phyloP scores from a whole-genome alignment of 2,329 filamentous ascomycete genomes.

The Ophiosphaerella herpotricha region DNA sequence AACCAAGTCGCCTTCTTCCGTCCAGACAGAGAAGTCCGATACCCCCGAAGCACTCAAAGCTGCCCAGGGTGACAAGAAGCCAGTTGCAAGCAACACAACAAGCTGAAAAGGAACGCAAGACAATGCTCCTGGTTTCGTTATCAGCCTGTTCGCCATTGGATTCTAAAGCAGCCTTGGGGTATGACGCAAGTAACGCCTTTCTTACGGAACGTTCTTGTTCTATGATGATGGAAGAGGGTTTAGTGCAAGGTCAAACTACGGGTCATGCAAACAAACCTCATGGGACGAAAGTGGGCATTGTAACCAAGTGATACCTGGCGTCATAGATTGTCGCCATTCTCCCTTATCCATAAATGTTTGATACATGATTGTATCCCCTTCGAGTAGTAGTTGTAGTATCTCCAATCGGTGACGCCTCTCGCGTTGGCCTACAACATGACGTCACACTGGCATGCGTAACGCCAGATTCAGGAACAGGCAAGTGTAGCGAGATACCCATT shows the following conservation, averaged over 20 bases:
- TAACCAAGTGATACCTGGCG: conserved; percentile 47
- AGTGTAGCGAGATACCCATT: not conserved
- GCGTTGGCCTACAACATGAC: not conserved
- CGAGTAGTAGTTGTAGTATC: too few species aligned
- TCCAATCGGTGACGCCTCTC: too few species aligned
- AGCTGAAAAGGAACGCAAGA: conserved; percentile 28
- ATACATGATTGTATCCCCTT: not conserved
- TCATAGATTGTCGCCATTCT: conserved; percentile 34
- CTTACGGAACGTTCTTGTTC: conserved; percentile 15
- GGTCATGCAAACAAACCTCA: conserved; percentile 26
- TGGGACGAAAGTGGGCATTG: conserved; percentile 24
- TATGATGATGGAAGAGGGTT: conserved; percentile 2
- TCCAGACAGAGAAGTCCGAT: conserved; percentile 44
- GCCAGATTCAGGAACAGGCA: not conserved
- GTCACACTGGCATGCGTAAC: not conserved
- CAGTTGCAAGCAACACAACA: conserved; percentile 9
- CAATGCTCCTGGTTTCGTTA: conserved; percentile 3
- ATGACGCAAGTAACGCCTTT: conserved; percentile 15
- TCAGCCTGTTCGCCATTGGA: not conserved
- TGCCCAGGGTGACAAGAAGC: conserved; percentile 22
- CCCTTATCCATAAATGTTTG: conserved; percentile 6
- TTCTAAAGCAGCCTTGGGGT: not conserved
- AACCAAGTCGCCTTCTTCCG: conserved; percentile 44
- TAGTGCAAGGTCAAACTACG: conserved; percentile 25
- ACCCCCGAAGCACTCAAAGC: conserved; percentile 17